Conservation (phyloP, 1,284 basidiomycete genomes). For the Xerocomus amazonicus region DNA sequence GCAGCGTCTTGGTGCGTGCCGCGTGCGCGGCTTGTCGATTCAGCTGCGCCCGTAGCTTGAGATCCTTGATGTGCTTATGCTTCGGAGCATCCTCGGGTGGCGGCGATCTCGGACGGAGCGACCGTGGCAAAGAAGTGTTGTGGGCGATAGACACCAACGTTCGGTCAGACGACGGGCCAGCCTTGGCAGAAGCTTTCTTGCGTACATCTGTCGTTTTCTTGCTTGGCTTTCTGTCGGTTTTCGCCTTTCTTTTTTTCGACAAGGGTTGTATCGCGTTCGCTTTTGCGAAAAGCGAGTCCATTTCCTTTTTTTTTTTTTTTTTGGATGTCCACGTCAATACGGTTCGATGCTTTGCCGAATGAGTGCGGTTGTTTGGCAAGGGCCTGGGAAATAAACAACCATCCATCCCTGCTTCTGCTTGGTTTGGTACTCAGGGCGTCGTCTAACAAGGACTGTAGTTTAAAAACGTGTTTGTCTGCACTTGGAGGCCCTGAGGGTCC, state of each 20-base stretch:
- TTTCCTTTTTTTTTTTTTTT: constrained; percentile 27
- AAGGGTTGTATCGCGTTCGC: constrained; percentile 58
- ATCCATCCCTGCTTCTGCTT: no score
- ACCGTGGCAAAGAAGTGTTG: constrained; percentile 57
- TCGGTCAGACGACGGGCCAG: constrained; percentile 39
- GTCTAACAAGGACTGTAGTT: no score
- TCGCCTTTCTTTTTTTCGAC: constrained; percentile 38
- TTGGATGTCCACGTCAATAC: no score
- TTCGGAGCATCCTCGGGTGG: constrained; percentile 43
- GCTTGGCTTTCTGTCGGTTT: constrained; percentile 15
- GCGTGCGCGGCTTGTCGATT: constrained; percentile 56
- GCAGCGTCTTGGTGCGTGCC: constrained; percentile 51
- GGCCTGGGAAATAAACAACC: constrained; percentile 1
- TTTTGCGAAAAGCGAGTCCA: constrained; percentile 72
- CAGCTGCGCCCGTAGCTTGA: constrained; percentile 71
- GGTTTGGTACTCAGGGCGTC: no score
- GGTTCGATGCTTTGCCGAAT: no score
- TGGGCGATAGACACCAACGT: constrained; percentile 59
- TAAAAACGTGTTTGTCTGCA: no score
- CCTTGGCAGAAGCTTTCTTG: not conserved
- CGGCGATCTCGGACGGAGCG: constrained; percentile 46
- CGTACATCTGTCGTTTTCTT: constrained; percentile 15
- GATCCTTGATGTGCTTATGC: constrained; percentile 67
- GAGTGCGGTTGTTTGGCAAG: constrained; percentile 1
- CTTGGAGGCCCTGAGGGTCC: no score